Percentiles rank a stretch among this genome's conserved stretches.
These are phyloP conservation scores for Penicillium alfredii DNA, from an alignment of 495 filamentous ascomycete species.

Conservation along the genomic window DNA sequence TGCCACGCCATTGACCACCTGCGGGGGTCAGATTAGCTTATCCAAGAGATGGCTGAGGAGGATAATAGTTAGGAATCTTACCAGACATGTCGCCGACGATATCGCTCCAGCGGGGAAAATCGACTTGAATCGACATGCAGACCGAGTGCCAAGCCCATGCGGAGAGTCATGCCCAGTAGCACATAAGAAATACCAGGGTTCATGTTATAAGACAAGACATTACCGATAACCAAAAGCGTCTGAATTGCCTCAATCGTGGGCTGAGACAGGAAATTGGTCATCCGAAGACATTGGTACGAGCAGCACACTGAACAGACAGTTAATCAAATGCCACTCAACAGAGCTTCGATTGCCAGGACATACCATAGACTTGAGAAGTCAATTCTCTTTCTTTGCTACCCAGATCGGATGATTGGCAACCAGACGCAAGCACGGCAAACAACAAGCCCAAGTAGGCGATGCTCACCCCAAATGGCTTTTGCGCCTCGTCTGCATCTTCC, in stretches of 20 bases:
- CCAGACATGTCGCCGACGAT: conserved; percentile 41
- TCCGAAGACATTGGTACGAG: conserved; percentile 56
- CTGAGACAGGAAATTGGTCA: conserved; percentile 56
- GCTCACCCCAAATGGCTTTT: conserved; percentile 51
- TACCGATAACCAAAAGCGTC: conserved; percentile 51
- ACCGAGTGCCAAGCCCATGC: conserved; percentile 52
- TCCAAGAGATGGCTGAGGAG: neutral
- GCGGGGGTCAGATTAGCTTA: conserved; percentile 3
- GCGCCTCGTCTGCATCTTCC: conserved; percentile 29
- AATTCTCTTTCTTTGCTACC: conserved; percentile 53
- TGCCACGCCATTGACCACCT: conserved; percentile 61
- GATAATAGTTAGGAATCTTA: conserved; percentile 8
- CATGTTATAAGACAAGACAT: conserved; percentile 59
- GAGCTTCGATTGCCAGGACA: conserved; percentile 1
- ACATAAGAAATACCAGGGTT: conserved; percentile 59
- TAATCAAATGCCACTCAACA: neutral
- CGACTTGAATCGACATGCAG: conserved; percentile 49
- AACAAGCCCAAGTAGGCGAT: conserved; percentile 64
- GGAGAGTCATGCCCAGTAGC: conserved; percentile 51
- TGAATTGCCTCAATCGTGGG: conserved; percentile 55
- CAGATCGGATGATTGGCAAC: conserved; percentile 72
- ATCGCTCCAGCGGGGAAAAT: conserved; percentile 36
- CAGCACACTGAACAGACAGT: conserved; percentile 45
- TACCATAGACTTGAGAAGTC: conserved; percentile 55
- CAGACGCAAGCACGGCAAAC: conserved; percentile 74